phyloP scores from a whole-genome alignment of 192 early-diverging fungal species.

The Coemansia sp. region DNA sequence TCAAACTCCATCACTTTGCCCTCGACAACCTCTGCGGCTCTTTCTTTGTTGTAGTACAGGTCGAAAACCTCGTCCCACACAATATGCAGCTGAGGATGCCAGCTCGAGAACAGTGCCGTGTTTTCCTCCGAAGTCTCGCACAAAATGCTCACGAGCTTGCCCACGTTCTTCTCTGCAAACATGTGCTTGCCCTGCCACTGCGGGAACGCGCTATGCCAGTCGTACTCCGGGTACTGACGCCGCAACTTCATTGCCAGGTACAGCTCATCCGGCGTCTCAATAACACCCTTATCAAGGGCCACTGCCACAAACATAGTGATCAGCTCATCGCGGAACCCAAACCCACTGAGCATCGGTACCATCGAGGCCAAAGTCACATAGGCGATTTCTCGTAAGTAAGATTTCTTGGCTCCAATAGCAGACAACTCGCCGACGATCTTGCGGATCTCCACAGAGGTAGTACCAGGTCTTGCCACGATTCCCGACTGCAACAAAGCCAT shows the following conservation, averaged over 20 bases:
- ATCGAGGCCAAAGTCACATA: slow-evolving; percentile 67
- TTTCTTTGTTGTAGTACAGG: slow-evolving; percentile 56
- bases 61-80: slow-evolving; percentile 76
- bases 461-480: slow-evolving; percentile 64
- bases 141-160: slow-evolving; percentile 36
- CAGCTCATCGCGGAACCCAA: slow-evolving; percentile 27
- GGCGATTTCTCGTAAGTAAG: slow-evolving; percentile 79
- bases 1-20: slow-evolving; percentile 60
- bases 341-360: slow-evolving; percentile 39
- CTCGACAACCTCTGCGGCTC: slow-evolving; percentile 25
- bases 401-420: slow-evolving; percentile 71
- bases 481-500: slow-evolving; percentile 82
- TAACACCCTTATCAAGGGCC: slow-evolving; percentile 46
- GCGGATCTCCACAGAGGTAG: slow-evolving; percentile 71
- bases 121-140: slow-evolving; percentile 46
- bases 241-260: slow-evolving; percentile 44
- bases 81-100: slow-evolving; percentile 82
- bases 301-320: slow-evolving; percentile 47
- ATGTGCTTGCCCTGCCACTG: slow-evolving; percentile 52
- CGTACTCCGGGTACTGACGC: slow-evolving; percentile 34
- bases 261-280: slow-evolving; percentile 58
- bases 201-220: slow-evolving; percentile 49
- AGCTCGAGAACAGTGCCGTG: slow-evolving; percentile 56
- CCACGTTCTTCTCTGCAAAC: slow-evolving; percentile 32
- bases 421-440: slow-evolving; percentile 70